Percentiles rank a stretch among this genome's conserved stretches.
phyloP scores from a whole-genome alignment of 2,329 filamentous ascomycete species.

The Verticillium alfalfae region DNA sequence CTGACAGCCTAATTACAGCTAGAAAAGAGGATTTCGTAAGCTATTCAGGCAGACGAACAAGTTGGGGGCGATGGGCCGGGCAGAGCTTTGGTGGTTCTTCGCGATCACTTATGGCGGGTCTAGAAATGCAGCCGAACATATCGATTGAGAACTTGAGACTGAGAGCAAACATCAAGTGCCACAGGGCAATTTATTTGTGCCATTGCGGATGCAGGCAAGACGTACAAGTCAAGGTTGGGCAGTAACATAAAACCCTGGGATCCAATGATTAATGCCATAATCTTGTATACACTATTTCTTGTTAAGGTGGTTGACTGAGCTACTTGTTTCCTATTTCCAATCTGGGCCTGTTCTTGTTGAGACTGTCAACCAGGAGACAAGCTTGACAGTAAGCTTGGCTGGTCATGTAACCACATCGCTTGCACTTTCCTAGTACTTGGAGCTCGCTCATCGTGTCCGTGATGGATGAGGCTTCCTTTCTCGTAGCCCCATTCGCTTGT shows the following conservation, averaged over 20 bases:
- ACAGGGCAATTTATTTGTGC: too few species aligned
- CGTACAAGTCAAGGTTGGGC: background rate
- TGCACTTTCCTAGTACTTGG: constrained; percentile 77
- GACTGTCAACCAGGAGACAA: constrained; percentile 78
- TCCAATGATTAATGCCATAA: too few species aligned
- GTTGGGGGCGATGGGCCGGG: background rate
- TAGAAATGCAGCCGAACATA: too few species aligned
- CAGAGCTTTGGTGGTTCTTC: too few species aligned
- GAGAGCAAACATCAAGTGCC: too few species aligned
- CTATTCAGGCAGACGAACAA: background rate
- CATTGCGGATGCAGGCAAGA: too few species aligned
- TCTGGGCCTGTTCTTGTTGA: constrained; percentile 73
- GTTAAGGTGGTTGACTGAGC: background rate
- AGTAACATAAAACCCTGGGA: background rate
- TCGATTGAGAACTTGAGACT: too few species aligned
- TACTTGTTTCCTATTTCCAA: constrained; percentile 41
- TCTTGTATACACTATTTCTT: too few species aligned
- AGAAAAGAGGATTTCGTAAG: constrained; percentile 47
- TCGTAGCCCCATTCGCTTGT: constrained; percentile 14
- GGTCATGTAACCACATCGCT: constrained; percentile 89
- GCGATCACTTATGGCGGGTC: too few species aligned
- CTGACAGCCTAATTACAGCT: constrained; percentile 20
- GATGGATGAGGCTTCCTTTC: constrained; percentile 17
- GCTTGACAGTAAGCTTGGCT: constrained; percentile 93
- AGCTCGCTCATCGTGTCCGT: constrained; percentile 28